Percentiles rank a stretch among this genome's conserved stretches.
phyloP scores from a whole-genome alignment of 148 eudicot genomes.

The Bassia scoparia region DNA sequence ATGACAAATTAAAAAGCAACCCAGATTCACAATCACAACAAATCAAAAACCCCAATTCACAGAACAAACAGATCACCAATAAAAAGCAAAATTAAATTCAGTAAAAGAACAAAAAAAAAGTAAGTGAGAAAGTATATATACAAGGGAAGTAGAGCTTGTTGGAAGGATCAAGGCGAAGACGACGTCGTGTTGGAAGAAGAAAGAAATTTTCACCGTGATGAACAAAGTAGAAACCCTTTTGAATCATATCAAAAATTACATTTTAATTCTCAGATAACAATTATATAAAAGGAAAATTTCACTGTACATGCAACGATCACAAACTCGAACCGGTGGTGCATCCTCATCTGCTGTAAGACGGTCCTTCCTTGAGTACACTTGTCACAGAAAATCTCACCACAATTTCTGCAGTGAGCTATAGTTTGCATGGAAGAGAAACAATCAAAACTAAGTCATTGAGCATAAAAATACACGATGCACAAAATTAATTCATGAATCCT shows the following conservation, averaged over 20 bases:
- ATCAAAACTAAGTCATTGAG: constrained; percentile 6
- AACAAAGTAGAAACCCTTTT: not conserved
- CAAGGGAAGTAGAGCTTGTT: no score
- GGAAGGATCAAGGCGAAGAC: no score
- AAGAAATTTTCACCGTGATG: no score
- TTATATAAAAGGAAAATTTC: constrained; percentile 23
- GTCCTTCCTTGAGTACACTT: constrained; percentile 97
- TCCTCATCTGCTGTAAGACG: constrained; percentile 65
- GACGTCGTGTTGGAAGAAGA: no score
- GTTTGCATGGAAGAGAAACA: constrained; percentile 11
- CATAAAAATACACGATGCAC: not conserved
- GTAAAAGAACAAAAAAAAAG: no score
- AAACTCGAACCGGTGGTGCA: constrained; percentile 80
- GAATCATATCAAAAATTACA: not conserved
- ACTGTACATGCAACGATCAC: constrained; percentile 83
- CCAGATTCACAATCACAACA: no score
- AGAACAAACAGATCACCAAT: no score
- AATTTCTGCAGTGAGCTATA: constrained; percentile 95
- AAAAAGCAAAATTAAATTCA: no score
- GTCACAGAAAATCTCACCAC: constrained; percentile 94
- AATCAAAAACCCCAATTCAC: no score
- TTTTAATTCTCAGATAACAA: constrained; percentile 2
- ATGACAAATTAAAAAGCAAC: no score
- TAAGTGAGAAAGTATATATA: no score
- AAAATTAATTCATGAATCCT: not conserved